Evolutionary conservation across 2,329 filamentous ascomycete species (phyloP), one percentile per base, ranked within the genome.

Genomic region (Aspergillus felis): DNA sequence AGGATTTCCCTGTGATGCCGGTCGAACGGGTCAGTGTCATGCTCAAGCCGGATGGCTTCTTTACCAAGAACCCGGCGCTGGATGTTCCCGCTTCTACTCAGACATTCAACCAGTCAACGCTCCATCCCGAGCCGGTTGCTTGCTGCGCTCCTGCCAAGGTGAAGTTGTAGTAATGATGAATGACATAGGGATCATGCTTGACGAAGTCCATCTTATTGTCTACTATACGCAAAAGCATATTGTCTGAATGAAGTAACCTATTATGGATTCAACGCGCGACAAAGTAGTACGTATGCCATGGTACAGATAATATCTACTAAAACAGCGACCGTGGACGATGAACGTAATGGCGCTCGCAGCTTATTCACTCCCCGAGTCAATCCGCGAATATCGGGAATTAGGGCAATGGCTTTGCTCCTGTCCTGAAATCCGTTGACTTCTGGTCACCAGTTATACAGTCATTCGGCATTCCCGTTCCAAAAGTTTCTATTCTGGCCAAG

Each of bases 1-100:
- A 88, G 65, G 86, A 88, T 64, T 88, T 87, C 72, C 85, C 85
- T 0, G 82, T 88, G 28, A 88, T 88, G 86, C 86, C 85, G 0
- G 79, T 79, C 61, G 86, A 88, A 66, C 71, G 75, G 4, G 70
- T 78, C 47, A 77, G 74, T 46, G 76, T 82, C 9, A 75, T 73
- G 64, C 66, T 82, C 25, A 77, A 77, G 63, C 79, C 80, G 6
- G 77, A 78, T 58, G 79, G 80, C 4, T 82, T 82, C 69, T 81
- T 81, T 61, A 74, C 75, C 4, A 76, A 75, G 69, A 82, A 81
- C 58, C 79, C 80, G 0, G 78, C 78, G 3, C 61, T 82, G 42
- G 77, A 79, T 64, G 77, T 80, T 4, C 77, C 77, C 5, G 71
- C 70, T 10, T 75, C 73, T 8, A 60, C 57, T 27, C 76, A 77